phyloP scores from a whole-genome alignment of 108 stramenopile genomes.

The Nitzschia putrida region DNA sequence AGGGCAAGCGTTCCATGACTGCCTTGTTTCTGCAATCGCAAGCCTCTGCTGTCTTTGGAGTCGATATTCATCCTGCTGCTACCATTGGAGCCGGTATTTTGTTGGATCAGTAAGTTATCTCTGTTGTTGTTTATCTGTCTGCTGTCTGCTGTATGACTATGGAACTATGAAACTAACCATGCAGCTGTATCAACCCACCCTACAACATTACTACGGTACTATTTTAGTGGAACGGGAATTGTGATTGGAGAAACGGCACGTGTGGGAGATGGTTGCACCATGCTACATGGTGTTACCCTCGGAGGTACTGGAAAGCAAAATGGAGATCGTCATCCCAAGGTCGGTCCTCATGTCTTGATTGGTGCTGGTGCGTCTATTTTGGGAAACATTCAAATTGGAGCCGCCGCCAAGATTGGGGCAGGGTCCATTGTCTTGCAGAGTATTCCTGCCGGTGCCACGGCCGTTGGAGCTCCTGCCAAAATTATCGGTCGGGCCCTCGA shows the following conservation, averaged over 20 bases:
- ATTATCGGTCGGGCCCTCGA: slow-evolving; percentile 38
- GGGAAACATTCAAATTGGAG: slow-evolving; percentile 55
- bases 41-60: slow-evolving; percentile 67
- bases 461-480: slow-evolving; percentile 60
- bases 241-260: slow-evolving; percentile 85
- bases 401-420: slow-evolving; percentile 51
- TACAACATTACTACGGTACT: background rate
- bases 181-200: background rate
- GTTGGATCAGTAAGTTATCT: slow-evolving; percentile 59
- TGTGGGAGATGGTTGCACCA: slow-evolving; percentile 77
- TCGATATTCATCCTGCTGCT: slow-evolving; percentile 88
- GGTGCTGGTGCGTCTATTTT: slow-evolving; percentile 54
- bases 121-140: background rate
- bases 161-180: background rate
- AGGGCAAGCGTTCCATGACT: slow-evolving; percentile 29
- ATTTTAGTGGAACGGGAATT: slow-evolving; percentile 69
- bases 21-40: slow-evolving; percentile 81
- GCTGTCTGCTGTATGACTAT: too few species aligned
- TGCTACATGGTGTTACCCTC: slow-evolving; percentile 81
- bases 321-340: slow-evolving; percentile 84
- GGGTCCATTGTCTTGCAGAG: slow-evolving; percentile 49
- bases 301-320: slow-evolving; percentile 79
- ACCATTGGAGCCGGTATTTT: slow-evolving; percentile 70
- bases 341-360: slow-evolving; percentile 66
- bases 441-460: slow-evolving; percentile 44